Conservation (phyloP, 2,329 filamentous ascomycete genomes). For the Helminthosporium solani region DNA sequence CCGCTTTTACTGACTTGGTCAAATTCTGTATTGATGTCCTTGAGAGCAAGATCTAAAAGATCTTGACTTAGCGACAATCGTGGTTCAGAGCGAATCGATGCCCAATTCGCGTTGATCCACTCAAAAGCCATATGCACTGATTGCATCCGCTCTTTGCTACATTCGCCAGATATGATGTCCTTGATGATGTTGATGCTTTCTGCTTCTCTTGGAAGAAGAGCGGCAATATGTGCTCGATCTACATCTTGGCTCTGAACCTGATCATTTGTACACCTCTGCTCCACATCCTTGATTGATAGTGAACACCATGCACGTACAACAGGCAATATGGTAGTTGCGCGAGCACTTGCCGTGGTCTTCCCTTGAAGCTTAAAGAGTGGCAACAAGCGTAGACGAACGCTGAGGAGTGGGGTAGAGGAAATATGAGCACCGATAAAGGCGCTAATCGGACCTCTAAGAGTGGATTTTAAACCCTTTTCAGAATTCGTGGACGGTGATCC, state of each 20-base stretch:
- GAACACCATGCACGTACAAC: slow-evolving; percentile 68
- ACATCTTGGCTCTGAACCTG: slow-evolving; percentile 50
- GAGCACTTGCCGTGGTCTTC: slow-evolving; percentile 70
- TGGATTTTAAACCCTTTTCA: slow-evolving; percentile 54
- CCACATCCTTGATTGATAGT: slow-evolving; percentile 54
- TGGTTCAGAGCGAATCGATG: slow-evolving; percentile 64
- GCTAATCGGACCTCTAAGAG: slow-evolving; percentile 64
- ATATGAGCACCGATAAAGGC: slow-evolving; percentile 74
- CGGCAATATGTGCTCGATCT: slow-evolving; percentile 55
- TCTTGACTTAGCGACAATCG: slow-evolving; percentile 61
- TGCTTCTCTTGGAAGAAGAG: slow-evolving; percentile 57
- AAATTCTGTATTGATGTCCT: slow-evolving; percentile 30
- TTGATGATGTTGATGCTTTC: slow-evolving; percentile 59
- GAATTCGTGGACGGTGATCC: slow-evolving; percentile 47
- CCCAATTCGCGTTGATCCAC: slow-evolving; percentile 71
- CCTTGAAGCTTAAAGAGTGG: slow-evolving; percentile 68
- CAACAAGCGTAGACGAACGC: slow-evolving; percentile 72
- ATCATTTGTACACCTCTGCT: slow-evolving; percentile 52
- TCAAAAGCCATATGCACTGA: slow-evolving; percentile 67
- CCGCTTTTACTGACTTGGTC: slow-evolving; percentile 50
- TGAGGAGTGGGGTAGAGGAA: slow-evolving; percentile 65
- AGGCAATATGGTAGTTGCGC: slow-evolving; percentile 75
- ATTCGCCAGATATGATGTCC: slow-evolving; percentile 49
- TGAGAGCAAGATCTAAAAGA: slow-evolving; percentile 63
- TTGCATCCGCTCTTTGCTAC: slow-evolving; percentile 49